phyloP scores from a whole-genome alignment of 371 early-diverging fungal species.

The Mucor saturninus region DNA sequence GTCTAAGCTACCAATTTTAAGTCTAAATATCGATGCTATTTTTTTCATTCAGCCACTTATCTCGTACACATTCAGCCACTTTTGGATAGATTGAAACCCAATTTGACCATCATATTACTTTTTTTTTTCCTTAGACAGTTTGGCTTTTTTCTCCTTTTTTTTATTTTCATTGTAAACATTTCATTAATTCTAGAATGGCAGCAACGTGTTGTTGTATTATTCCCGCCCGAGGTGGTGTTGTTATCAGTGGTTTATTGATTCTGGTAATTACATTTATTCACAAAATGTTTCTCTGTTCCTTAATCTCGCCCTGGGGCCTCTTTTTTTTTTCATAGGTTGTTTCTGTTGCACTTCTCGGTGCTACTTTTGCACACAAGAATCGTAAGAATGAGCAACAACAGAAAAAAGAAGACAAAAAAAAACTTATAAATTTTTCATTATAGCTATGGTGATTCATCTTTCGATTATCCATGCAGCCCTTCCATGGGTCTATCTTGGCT shows the following conservation, averaged over 20 bases:
- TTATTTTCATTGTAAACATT: neutral
- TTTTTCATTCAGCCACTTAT: neutral
- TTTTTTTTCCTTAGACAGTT: neutral
- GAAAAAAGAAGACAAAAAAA: neutral
- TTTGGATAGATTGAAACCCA: neutral
- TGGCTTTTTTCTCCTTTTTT: neutral
- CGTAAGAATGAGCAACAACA: constrained; percentile 33
- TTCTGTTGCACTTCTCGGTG: constrained; percentile 37
- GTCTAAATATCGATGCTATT: neutral
- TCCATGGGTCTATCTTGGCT: constrained; percentile 50
- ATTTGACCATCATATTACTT: neutral
- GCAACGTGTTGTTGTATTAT: constrained; percentile 51
- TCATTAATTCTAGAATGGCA: constrained; percentile 18
- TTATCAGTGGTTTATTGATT: constrained; percentile 38
- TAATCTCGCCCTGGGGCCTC: neutral
- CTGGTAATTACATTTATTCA: constrained; percentile 26
- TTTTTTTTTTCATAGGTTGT: constrained; percentile 31
- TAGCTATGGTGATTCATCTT: constrained; percentile 26
- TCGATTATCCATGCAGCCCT: constrained; percentile 22
- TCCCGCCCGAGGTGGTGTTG: constrained; percentile 46
- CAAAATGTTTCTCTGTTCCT: neutral
- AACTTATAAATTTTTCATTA: neutral
- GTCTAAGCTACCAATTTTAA: neutral
- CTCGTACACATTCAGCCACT: neutral
- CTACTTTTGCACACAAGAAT: constrained; percentile 52